A percentile compares a stretch with the other conserved stretches of the same genome.
These are phyloP conservation scores for Nakaseomyces glabratus DNA, from an alignment of 1,139 yeast genomes.

Conservation along the genomic window DNA sequence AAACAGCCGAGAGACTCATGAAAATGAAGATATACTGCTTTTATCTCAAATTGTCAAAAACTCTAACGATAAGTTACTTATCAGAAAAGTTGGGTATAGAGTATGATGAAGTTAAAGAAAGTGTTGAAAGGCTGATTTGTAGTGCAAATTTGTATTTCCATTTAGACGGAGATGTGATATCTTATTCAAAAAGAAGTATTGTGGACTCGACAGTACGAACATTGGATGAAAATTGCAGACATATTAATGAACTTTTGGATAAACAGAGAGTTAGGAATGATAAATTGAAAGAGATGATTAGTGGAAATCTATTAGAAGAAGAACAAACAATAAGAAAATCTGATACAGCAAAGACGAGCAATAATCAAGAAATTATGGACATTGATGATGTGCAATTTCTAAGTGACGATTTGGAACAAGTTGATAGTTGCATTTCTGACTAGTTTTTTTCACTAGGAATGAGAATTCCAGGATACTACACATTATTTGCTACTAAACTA, in stretches of 20 bases:
- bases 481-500: too few species aligned
- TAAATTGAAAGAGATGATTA: conserved; percentile 8
- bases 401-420: conserved; percentile 12
- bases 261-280: conserved; percentile 8
- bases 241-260: conserved; percentile 9
- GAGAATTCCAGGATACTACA: not conserved
- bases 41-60: conserved; percentile 23
- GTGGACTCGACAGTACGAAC: conserved; percentile 11
- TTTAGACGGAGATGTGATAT: conserved; percentile 17
- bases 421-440: conserved; percentile 9
- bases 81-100: conserved; percentile 21
- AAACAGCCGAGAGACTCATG: conserved; percentile 16
- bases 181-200: conserved; percentile 11
- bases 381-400: conserved; percentile 13
- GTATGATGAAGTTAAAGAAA: conserved; percentile 14
- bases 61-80: conserved; percentile 20
- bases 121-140: conserved; percentile 15
- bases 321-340: not conserved
- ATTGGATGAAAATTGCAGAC: conserved; percentile 11
- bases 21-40: conserved; percentile 25
- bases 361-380: conserved; percentile 10
- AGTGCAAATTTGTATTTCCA: conserved; percentile 18
- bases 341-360: not conserved
- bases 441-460: not conserved
- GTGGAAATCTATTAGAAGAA: conserved; percentile 1